A percentile compares a stretch with the other conserved stretches of the same genome.
phyloP scores from a whole-genome alignment of 371 early-diverging fungal species.

The Smittium culicis region DNA sequence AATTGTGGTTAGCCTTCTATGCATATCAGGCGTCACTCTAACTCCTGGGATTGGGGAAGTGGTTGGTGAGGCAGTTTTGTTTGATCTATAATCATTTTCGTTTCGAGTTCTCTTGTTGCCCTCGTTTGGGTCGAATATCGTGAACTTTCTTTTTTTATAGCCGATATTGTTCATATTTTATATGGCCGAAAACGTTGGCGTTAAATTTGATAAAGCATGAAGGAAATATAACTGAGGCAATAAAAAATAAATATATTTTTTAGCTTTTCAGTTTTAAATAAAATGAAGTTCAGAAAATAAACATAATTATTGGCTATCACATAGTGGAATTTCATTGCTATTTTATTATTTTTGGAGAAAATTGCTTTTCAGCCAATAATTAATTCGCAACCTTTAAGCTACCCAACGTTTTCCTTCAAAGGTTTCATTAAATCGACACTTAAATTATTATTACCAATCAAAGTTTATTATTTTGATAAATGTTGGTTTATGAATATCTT shows the following conservation, averaged over 20 bases:
- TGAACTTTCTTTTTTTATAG: not conserved
- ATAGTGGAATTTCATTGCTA: too few relatives aligned
- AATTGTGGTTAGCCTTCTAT: not conserved
- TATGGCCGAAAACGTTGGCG: too few relatives aligned
- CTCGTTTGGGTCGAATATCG: not conserved
- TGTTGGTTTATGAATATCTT: too few relatives aligned
- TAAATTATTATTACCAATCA: too few relatives aligned
- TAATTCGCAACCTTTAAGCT: too few relatives aligned
- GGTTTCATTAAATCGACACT: too few relatives aligned
- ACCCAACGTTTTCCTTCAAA: too few relatives aligned
- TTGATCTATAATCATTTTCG: not conserved
- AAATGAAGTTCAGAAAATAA: too few relatives aligned
- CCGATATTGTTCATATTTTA: not conserved
- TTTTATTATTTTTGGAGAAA: not conserved
- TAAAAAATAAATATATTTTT: not conserved
- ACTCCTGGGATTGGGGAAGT: not conserved
- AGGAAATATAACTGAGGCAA: not conserved
- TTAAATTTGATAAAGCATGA: too few relatives aligned
- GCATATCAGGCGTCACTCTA: not conserved
- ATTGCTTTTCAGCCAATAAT: too few relatives aligned
- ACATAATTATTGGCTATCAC: too few relatives aligned
- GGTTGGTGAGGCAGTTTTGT: not conserved
- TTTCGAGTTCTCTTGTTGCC: not conserved
- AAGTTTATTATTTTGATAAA: too few relatives aligned
- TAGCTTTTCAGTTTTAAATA: not conserved